Evolutionary conservation across 1,139 yeast genomes (phyloP).

Genomic region (Wickerhamomyces sp.): DNA sequence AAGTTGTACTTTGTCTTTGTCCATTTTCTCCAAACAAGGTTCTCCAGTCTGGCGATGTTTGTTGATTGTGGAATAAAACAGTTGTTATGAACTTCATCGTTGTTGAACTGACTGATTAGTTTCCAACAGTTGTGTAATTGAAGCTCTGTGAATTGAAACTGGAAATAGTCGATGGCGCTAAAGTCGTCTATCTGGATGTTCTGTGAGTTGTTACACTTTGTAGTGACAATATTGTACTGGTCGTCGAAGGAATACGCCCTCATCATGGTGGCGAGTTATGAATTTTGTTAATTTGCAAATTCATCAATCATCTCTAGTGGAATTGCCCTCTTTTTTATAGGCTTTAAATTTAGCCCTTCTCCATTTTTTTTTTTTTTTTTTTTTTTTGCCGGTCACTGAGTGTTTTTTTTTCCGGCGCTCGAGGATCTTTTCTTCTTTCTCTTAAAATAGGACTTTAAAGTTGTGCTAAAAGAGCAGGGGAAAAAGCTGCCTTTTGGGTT

Average conservation of each 20-base stretch:
- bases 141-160: slow-evolving; percentile 20
- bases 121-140: slow-evolving; percentile 24
- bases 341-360: no score
- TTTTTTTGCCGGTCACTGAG: no score
- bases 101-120: slow-evolving; percentile 13
- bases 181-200: slow-evolving; percentile 8
- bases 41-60: slow-evolving; percentile 52
- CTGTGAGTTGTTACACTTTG: slow-evolving; percentile 9
- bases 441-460: no score
- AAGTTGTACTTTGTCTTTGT: slow-evolving; percentile 60
- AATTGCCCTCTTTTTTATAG: no score
- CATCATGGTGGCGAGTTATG: no score
- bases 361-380: no score
- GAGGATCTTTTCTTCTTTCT: no score
- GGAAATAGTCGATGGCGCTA: slow-evolving; percentile 24
- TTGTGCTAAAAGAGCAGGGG: no score
- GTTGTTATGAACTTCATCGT: slow-evolving; percentile 6
- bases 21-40: slow-evolving; percentile 85
- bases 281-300: no score
- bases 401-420: no score
- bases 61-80: slow-evolving; percentile 20
- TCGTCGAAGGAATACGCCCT: slow-evolving; percentile 21
- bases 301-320: no score
- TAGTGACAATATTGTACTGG: slow-evolving; percentile 17
- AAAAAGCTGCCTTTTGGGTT: no score